Conservation (phyloP, 2,329 filamentous ascomycete genomes). For the Ilyonectria sp. region DNA sequence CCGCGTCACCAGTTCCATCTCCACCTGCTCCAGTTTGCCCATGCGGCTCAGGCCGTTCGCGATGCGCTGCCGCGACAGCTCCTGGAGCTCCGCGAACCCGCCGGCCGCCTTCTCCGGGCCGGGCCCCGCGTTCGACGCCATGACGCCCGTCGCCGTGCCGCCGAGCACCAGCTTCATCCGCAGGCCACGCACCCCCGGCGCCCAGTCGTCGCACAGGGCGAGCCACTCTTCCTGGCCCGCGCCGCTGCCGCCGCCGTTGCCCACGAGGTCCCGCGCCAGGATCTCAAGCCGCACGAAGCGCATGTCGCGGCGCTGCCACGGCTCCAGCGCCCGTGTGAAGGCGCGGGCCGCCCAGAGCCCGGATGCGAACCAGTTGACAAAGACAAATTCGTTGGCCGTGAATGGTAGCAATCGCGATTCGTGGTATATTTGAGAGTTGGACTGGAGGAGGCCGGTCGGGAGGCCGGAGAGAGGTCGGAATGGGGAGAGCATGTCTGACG, state of each 20-base stretch:
- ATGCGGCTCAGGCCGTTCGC: slow-evolving; percentile 52
- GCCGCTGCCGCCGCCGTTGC: slow-evolving; percentile 39
- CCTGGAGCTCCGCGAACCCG: slow-evolving; percentile 35
- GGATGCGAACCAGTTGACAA: slow-evolving; percentile 62
- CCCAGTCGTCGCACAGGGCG: slow-evolving; percentile 55
- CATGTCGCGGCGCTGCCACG: slow-evolving; percentile 61
- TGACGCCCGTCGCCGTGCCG: slow-evolving; percentile 18
- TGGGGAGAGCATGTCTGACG: slow-evolving; percentile 48
- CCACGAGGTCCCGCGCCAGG: slow-evolving; percentile 54
- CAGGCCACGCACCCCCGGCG: slow-evolving; percentile 55
- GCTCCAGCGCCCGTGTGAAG: slow-evolving; percentile 52
- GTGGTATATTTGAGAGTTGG: slow-evolving; percentile 59
- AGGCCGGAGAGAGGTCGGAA: slow-evolving; percentile 57
- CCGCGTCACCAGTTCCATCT: slow-evolving; percentile 57
- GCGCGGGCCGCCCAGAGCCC: slow-evolving; percentile 59
- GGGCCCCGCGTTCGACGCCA: slow-evolving; percentile 37
- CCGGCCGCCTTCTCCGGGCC: slow-evolving; percentile 41
- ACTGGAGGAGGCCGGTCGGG: slow-evolving; percentile 57
- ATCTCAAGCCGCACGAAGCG: slow-evolving; percentile 60
- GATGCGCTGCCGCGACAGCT: slow-evolving; percentile 39
- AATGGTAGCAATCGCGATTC: slow-evolving; percentile 61
- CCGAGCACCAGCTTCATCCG: slow-evolving; percentile 57
- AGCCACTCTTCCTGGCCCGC: slow-evolving; percentile 53
- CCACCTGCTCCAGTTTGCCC: slow-evolving; percentile 52
- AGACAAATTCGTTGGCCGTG: slow-evolving; percentile 61